Base-by-base conservation (phyloP, 371 early-diverging fungal genomes). In the Entomophthora muscae region DNA sequence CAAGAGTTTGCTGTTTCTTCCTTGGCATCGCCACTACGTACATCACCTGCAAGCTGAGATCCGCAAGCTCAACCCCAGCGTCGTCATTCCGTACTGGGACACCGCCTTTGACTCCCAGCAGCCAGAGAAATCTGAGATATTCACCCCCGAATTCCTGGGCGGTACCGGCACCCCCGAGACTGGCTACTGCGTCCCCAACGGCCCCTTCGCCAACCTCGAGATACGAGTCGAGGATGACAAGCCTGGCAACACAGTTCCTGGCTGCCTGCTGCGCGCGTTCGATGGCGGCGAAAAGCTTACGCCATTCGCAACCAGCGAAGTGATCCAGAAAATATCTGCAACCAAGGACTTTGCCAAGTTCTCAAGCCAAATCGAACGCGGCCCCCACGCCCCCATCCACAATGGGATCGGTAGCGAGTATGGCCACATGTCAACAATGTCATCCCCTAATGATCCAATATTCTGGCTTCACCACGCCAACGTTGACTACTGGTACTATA, bases 11-110 rank as follows among this genome's bases (percentile, higher is more conserved):
- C 27, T 26, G 10, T 62, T 62, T 28, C 53, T 62, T 28, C 63
- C 63, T 27, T 62, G 63, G 63, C 63, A 62, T 53, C 63, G 63
- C 27, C 26, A 62, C 21, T 62, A 23, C 52, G n/a, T 62, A 1
- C 23, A 28, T 52, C 3, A 13, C 24, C n/a, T 52, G 26, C 13
- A 62, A 28, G 10, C 22, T 17, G n/a, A n/a, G n/a, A 23, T 62
- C 52, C 5, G 52, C 27, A 51, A 27, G 26, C 5, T 10, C 7
- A 22, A 57, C 31, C 57, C 57, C 24, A 57, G 31, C 28, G 28
- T 57, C 22, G 57, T 57, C 17, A 57, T 57, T 57, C 57, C 57
- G 7, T 57, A 57, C 31, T 57, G 57, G 57, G 57, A 57, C 31
- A 29, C 30, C 30, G 57, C 57, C 31, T 7, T 27, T 7, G 57